Conservation (phyloP, 768 basidiomycete species). For the Tremella fuciformis region DNA sequence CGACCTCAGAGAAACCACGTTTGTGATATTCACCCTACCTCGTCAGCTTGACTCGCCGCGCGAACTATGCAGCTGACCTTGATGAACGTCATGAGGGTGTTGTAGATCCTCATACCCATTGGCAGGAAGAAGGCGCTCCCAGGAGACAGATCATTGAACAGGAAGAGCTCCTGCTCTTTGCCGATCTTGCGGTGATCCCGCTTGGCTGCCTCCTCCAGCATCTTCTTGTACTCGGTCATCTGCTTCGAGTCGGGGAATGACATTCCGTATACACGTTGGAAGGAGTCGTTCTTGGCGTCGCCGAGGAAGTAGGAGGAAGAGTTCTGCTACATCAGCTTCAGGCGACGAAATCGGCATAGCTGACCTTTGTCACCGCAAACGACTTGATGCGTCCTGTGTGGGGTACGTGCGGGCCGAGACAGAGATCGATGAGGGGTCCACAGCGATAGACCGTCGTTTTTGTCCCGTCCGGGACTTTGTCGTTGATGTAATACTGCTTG, state of each 20-base stretch:
- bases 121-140: constrained; percentile 96
- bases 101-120: constrained; percentile 95
- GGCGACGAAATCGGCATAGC: not conserved
- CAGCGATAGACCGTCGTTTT: constrained; percentile 98
- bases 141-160: constrained; percentile 95
- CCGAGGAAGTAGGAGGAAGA: constrained; percentile 98
- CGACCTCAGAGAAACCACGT: constrained; percentile 95
- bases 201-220: constrained; percentile 95
- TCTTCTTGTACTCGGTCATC: constrained; percentile 87
- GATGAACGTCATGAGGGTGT: constrained; percentile 84
- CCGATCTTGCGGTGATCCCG: constrained; percentile 96
- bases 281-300: constrained; percentile 83
- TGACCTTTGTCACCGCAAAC: constrained; percentile 90
- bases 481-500: constrained; percentile 91
- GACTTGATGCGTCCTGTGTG: constrained; percentile 98
- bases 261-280: constrained; percentile 96
- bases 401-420: constrained; percentile 94
- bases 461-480: constrained; percentile 92
- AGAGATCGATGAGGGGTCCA: constrained; percentile 96
- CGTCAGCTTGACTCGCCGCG: constrained; percentile 8
- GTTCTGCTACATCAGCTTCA: constrained; percentile 59
- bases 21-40: constrained; percentile 82
- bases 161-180: constrained; percentile 96
- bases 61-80: constrained; percentile 60
- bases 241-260: constrained; percentile 99